A percentile compares a stretch with the other conserved stretches of the same genome.
phyloP scores from a whole-genome alignment of 352 stramenopile species.

The Globisporangium okanoganense region DNA sequence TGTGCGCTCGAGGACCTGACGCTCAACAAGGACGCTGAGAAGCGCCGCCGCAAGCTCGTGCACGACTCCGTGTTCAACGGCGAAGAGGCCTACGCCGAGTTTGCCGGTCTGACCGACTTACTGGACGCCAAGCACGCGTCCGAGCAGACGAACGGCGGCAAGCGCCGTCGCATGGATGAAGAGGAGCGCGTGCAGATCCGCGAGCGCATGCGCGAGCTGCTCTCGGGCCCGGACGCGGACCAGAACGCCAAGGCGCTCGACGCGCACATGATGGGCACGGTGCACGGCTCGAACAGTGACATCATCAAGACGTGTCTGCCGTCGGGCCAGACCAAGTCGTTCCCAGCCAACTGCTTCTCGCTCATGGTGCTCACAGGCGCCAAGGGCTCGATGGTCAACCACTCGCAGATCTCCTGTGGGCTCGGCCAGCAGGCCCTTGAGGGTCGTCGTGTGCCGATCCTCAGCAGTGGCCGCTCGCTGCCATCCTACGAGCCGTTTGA shows the following conservation, averaged over 20 bases:
- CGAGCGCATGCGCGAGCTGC: conserved; percentile 69
- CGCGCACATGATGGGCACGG: conserved; percentile 88
- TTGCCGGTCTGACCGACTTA: conserved; percentile 70
- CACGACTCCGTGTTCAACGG: conserved; percentile 71
- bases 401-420: conserved; percentile 98
- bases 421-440: conserved; percentile 99
- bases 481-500: conserved; percentile 99
- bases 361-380: conserved; percentile 99
- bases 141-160: conserved; percentile 34
- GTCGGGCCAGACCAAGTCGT: conserved; percentile 95
- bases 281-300: conserved; percentile 90
- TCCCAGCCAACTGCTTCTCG: conserved; percentile 98
- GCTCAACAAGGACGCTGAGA: conserved; percentile 92
- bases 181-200: conserved; percentile 64
- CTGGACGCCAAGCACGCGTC: conserved; percentile 54
- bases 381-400: conserved; percentile 99
- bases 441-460: conserved; percentile 97
- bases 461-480: conserved; percentile 97
- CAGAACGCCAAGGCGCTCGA: conserved; percentile 80
- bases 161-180: conserved; percentile 86
- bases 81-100: conserved; percentile 85
- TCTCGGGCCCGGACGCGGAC: conserved; percentile 64
- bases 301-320: conserved; percentile 99
- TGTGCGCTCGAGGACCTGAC: conserved; percentile 99
- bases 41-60: conserved; percentile 88